These are phyloP conservation scores for Aspergillus egyptiacus DNA, from an alignment of 495 filamentous ascomycete species.

Conservation along the genomic window DNA sequence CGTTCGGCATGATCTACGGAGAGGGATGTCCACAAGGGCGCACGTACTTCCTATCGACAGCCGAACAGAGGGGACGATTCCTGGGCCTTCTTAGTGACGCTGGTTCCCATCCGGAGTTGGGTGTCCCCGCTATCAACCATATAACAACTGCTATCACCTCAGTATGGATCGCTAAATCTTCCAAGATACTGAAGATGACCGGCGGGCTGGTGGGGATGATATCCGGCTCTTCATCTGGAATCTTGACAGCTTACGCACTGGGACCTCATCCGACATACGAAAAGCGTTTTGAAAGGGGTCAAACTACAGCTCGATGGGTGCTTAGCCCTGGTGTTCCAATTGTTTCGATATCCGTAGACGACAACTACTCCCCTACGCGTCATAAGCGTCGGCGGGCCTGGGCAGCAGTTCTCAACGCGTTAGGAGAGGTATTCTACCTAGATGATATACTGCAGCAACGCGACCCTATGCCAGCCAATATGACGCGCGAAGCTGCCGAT, in stretches of 20 bases:
- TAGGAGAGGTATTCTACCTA: constrained; percentile 87
- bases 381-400: constrained; percentile 66
- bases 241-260: constrained; percentile 78
- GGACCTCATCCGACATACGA: constrained; percentile 61
- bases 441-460: constrained; percentile 55
- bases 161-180: constrained; percentile 89
- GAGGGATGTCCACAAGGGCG: constrained; percentile 78
- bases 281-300: constrained; percentile 61
- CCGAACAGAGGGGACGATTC: constrained; percentile 76
- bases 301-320: constrained; percentile 79
- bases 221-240: constrained; percentile 75
- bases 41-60: constrained; percentile 64
- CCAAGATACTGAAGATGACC: constrained; percentile 61
- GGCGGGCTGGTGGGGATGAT: constrained; percentile 76
- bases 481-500: constrained; percentile 46
- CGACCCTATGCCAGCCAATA: constrained; percentile 23
- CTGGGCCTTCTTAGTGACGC: constrained; percentile 49
- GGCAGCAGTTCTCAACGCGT: constrained; percentile 82
- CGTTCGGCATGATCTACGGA: constrained; percentile 75
- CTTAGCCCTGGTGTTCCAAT: constrained; percentile 91
- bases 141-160: constrained; percentile 59
- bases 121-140: constrained; percentile 65
- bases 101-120: constrained; percentile 46
- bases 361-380: constrained; percentile 64
- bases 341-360: constrained; percentile 77